Evolutionary conservation across 495 filamentous ascomycete species (phyloP).

Genomic region (Penicillium lividum): DNA sequence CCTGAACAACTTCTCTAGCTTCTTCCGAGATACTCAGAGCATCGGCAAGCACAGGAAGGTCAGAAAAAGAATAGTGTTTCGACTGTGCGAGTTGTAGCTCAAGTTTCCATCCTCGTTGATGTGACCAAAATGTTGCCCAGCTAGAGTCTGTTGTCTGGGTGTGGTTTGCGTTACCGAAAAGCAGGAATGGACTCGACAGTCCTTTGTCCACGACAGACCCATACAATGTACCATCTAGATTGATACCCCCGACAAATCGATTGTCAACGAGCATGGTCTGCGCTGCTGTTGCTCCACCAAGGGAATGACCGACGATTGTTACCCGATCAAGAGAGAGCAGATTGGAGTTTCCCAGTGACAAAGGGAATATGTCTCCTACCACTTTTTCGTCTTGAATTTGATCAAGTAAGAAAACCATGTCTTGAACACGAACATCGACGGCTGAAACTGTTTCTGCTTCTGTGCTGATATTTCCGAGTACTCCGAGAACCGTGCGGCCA

Average conservation of each 20-base stretch:
- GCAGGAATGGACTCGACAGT: conserved; percentile 30
- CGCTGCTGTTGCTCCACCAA: conserved; percentile 55
- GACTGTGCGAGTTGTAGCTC: conserved; percentile 25
- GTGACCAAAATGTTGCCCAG: conserved; percentile 32
- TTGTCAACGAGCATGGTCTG: conserved; percentile 38
- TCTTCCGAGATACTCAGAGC: conserved; percentile 6
- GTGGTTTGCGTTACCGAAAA: conserved; percentile 27
- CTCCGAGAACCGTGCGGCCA: conserved; percentile 26
- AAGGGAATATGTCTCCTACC: conserved; percentile 5
- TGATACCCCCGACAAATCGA: conserved; percentile 45
- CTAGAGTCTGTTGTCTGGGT: conserved; percentile 20
- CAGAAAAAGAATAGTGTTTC: conserved; percentile 30
- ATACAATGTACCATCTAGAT: conserved; percentile 48
- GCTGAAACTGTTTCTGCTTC: conserved; percentile 4
- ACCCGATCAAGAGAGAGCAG: conserved; percentile 28
- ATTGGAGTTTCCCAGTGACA: conserved; percentile 9
- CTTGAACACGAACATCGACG: conserved; percentile 31
- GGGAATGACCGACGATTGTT: conserved; percentile 52
- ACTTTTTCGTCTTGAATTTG: conserved; percentile 25
- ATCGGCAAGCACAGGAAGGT: conserved; percentile 50
- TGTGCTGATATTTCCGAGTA: conserved; percentile 13
- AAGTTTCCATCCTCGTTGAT: conserved; percentile 28
- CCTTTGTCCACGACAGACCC: conserved; percentile 28
- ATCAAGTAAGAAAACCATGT: conserved; percentile 39
- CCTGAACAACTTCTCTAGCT: conserved; percentile 4